Evolutionary conservation across 805 yeast species (phyloP), one percentile per base, ranked within the genome.

Genomic region (Candida pseudofarinosa): DNA sequence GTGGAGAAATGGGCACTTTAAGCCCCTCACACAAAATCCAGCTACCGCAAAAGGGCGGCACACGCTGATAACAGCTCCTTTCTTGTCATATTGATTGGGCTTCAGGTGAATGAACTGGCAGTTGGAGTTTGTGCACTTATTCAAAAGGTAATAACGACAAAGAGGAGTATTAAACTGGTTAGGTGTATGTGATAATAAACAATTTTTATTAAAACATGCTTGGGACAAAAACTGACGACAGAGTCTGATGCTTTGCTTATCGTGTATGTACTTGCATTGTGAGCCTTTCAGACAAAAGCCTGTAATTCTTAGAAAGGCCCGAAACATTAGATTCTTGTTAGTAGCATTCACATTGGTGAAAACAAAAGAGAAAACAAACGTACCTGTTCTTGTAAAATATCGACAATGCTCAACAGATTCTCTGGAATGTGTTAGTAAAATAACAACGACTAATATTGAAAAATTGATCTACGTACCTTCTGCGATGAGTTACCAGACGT

Each of bases 41-140:
- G 77, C 77, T 28, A 81, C 52, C 3, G 90, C 75, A 65, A 86
- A 87, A 20, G 76, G 80, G 17, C 87, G 67, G 54, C 95, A 86
- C 0, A 79, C 67, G 55, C 69, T 62, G 3, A 80, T 62, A 20
- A 67, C 71, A 35, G 47, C 36, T 58, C 52, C 19, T 50, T 59
- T 32, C 70, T 77, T 40, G 53, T 53, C 65, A 69, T 74, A 60
- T 74, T 86, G 28, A 69, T 64, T 52, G 56, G 88, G 52, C 60
- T 65, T 59, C 3, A 53, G 53, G 37, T 75, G 72, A 50, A 63
- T 77, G 53, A 73, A 82, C 35, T 54, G 62, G 51, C 95, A 86
- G 16, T 75, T 56, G 6, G 81, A 77, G 8, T 64, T 65, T 35
- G 43, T 45, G 46, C 73, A 67, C 42, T 52, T 53, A 32, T 45